Evolutionary conservation across 306 rosid species (phyloP).

Genomic region (Corylus americana): DNA sequence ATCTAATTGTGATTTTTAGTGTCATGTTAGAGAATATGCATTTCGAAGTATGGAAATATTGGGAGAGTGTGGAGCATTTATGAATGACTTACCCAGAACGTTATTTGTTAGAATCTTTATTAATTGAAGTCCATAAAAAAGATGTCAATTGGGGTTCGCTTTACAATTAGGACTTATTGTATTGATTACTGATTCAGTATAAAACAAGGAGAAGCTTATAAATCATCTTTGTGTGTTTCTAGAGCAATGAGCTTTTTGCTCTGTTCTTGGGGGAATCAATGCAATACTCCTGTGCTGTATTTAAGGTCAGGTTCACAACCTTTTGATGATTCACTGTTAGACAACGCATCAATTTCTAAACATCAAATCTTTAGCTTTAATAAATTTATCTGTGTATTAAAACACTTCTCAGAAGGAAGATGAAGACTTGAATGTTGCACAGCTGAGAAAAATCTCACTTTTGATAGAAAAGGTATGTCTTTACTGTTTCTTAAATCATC

Average conservation of each 20-base stretch:
- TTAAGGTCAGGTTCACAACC: constrained; percentile 59
- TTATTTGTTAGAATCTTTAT: too few species aligned
- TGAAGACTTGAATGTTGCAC: constrained; percentile 77
- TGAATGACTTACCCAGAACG: too few species aligned
- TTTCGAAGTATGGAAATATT: too few species aligned
- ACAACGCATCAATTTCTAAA: neutral
- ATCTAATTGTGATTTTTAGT: too few species aligned
- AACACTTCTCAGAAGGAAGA: constrained; percentile 45
- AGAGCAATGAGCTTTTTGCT: constrained; percentile 88
- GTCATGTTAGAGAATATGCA: too few species aligned
- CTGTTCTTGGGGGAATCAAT: constrained; percentile 85
- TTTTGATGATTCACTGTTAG: neutral
- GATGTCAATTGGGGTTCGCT: too few species aligned
- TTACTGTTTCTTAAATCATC: neutral
- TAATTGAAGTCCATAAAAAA: too few species aligned
- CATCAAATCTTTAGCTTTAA: neutral
- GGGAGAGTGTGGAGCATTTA: too few species aligned
- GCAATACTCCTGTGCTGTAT: constrained; percentile 81
- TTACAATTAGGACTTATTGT: too few species aligned
- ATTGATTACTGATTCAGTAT: neutral
- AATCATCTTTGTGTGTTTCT: constrained; percentile 34
- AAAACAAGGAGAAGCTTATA: constrained; percentile 13
- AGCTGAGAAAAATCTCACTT: constrained; percentile 66
- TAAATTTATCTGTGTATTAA: constrained; percentile 8
- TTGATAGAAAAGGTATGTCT: constrained; percentile 61